Percentiles rank a stretch among this genome's conserved stretches.
Evolutionary conservation across 768 basidiomycete species (phyloP).

Genomic region (Phylloporus sp.): DNA sequence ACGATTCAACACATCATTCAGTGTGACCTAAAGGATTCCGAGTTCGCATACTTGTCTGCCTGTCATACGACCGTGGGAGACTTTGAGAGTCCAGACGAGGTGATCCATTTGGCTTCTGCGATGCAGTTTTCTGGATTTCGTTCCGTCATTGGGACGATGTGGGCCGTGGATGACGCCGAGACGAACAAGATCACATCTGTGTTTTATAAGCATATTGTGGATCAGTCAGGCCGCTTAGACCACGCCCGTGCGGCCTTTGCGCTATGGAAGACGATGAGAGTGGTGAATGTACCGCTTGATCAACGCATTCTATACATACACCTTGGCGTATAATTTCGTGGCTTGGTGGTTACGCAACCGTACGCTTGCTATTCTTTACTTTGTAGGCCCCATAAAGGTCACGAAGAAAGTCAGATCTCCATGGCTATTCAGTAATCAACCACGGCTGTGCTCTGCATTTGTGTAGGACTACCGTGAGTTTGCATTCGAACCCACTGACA

Average conservation of each 20-base stretch:
- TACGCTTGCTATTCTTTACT: background rate
- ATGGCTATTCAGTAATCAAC: background rate
- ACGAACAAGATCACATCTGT: background rate
- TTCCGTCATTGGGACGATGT: conserved; percentile 9
- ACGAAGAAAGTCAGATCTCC: background rate
- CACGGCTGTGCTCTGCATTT: background rate
- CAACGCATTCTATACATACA: conserved; percentile 4
- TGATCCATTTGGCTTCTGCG: conserved; percentile 1
- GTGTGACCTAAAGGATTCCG: background rate
- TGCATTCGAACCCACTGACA: background rate
- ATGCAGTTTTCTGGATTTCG: conserved; percentile 7
- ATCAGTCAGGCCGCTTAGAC: background rate
- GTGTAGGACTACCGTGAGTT: background rate
- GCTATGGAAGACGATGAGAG: background rate
- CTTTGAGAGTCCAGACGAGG: conserved; percentile 8
- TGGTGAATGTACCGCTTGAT: background rate
- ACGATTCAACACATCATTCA: conserved; percentile 5
- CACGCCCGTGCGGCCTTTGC: conserved; percentile 1
- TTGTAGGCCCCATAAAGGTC: background rate
- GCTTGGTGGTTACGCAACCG: background rate
- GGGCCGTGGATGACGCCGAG: background rate
- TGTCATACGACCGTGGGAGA: conserved; percentile 24
- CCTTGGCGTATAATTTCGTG: background rate
- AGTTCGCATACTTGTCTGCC: conserved; percentile 20
- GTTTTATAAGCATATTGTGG: background rate